These are phyloP conservation scores for Penicillium pulvis DNA, from an alignment of 495 filamentous ascomycete species.

Conservation along the genomic window DNA sequence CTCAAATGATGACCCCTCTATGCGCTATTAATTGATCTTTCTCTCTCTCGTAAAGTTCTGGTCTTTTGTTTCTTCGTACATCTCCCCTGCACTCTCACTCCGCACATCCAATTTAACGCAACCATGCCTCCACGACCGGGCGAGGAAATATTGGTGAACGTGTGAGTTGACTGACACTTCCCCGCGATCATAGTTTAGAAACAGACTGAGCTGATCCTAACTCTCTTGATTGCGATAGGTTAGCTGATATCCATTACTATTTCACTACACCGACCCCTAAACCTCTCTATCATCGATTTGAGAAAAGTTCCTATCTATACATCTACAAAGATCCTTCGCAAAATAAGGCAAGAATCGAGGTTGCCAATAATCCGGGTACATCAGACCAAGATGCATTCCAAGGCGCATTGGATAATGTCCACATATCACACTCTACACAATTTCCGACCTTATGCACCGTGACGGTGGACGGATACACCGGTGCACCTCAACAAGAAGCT, in stretches of 20 bases:
- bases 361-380: conserved; percentile 85
- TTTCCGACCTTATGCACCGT: conserved; percentile 78
- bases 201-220: conserved; percentile 7
- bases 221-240: conserved; percentile 51
- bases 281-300: conserved; percentile 82
- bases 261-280: conserved; percentile 71
- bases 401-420: conserved; percentile 67
- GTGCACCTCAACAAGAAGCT: conserved; percentile 21
- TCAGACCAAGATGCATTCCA: conserved; percentile 88
- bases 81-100: not conserved
- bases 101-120: conserved; percentile 8
- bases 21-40: conserved; percentile 19
- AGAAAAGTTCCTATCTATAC: conserved; percentile 87
- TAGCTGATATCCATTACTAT: conserved; percentile 88
- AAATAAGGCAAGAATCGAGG: conserved; percentile 71
- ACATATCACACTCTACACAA: conserved; percentile 72
- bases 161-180: conserved; percentile 58
- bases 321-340: conserved; percentile 74
- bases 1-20: conserved; percentile 21
- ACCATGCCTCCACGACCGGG: conserved; percentile 76
- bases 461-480: conserved; percentile 62
- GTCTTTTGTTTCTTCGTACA: conserved; percentile 1
- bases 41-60: conserved; percentile 18
- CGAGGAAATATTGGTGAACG: conserved; percentile 76
- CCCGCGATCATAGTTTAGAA: conserved; percentile 13